Base-by-base conservation (phyloP, 306 rosid species). In the Vicia sativa region DNA sequence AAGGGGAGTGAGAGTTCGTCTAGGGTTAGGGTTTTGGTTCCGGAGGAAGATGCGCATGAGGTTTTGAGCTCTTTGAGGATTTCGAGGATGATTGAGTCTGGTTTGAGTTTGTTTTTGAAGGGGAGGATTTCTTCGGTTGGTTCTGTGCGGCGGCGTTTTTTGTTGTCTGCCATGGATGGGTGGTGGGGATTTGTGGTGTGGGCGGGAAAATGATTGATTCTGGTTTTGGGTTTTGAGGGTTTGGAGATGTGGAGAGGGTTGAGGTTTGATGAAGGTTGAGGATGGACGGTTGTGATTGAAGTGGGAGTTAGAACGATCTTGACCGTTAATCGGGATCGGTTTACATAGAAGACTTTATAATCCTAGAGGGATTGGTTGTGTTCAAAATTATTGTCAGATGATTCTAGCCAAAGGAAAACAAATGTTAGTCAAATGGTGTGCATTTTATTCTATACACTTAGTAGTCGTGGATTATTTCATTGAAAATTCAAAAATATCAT, bases 1-100 rank as follows among this genome's bases (percentile, higher is more conserved):
- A 84, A 71, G 61, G 95, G 77, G 26, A 92, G 90, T 14, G 84
- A 16, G 6, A 92, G 92, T 49, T 92, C 98, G 43, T 82, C 80
- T 7, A 92, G 89, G 72, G 89, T 84, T 81, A 80, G 84, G 95
- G 91, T 9, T 87, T 81, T 82, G 43, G 83, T 63, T 46, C 85
- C 11, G 13, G 85, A 75, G 8, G 87, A 57, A 3, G 84, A 41
- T 7, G 81, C 70, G 5, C 77, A 5, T 3, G 67, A 58, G 2
- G 31, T 2, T 42, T 74, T 34, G 19, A 92, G 61, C 5, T 63
- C 62, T 7, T 73, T 68, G 3, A 89, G 81, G 78, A 28, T 71
- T 13, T 77, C 65, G 1, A 71, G 43, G 23, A 77, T 77, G 2
- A 12, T 9, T 1, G 65, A 1, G 44, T 77, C 81, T 0, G 81